phyloP scores from a whole-genome alignment of 2,329 filamentous ascomycete genomes.

The Penicillium sp. region DNA sequence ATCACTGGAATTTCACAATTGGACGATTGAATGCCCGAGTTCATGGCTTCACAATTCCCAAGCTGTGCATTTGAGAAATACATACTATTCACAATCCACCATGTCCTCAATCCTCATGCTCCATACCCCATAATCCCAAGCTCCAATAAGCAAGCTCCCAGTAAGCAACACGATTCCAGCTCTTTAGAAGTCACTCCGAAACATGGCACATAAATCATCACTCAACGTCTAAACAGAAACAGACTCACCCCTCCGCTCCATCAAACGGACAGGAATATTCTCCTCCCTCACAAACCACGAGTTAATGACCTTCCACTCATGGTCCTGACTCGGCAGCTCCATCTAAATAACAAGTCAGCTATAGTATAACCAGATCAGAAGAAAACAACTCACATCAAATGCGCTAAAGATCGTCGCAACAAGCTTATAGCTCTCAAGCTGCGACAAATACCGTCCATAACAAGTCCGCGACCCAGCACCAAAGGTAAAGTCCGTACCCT shows the following conservation, averaged over 20 bases:
- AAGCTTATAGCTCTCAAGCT: conserved; percentile 24
- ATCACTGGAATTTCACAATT: background rate
- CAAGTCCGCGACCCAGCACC: conserved; percentile 21
- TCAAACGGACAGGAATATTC: conserved; percentile 12
- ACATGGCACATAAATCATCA: background rate
- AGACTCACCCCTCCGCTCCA: background rate
- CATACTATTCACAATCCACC: background rate
- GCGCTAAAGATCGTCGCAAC: conserved; percentile 37
- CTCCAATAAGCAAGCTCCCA: background rate
- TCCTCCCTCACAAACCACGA: conserved; percentile 44
- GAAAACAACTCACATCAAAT: conserved; percentile 41
- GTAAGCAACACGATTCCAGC: background rate
- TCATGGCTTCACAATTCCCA: background rate
- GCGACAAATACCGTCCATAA: conserved; percentile 16
- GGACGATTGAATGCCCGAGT: background rate
- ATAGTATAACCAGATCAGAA: background rate
- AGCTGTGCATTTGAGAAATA: background rate
- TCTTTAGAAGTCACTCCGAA: background rate
- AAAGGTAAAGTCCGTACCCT: conserved; percentile 21
- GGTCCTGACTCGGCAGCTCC: conserved; percentile 34
- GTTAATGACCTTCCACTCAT: conserved; percentile 43
- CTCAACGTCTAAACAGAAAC: background rate
- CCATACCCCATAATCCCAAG: background rate
- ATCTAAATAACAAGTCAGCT: conserved; percentile 25
- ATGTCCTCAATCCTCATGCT: background rate